Percentiles rank a stretch among this genome's conserved stretches.
phyloP scores from a whole-genome alignment of 2,329 filamentous ascomycete genomes.

The Cladobotryum mycophilum region DNA sequence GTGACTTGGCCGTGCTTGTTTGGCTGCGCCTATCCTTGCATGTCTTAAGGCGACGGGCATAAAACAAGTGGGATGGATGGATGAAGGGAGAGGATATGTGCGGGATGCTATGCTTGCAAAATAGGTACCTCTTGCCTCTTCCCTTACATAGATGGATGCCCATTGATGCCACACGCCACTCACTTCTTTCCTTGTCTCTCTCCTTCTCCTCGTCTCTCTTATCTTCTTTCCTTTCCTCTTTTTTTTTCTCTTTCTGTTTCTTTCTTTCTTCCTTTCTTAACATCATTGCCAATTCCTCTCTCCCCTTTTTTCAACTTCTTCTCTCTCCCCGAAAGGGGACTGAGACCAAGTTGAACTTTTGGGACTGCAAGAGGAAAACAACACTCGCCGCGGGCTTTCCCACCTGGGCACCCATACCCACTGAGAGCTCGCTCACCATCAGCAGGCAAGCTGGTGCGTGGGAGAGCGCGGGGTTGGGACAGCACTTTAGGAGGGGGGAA shows the following conservation, averaged over 20 bases:
- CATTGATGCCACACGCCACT: constrained; percentile 5
- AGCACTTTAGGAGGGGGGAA: too few species aligned
- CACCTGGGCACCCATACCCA: background rate
- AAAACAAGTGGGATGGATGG: too few species aligned
- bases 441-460: background rate
- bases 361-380: background rate
- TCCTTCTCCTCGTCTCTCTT: background rate
- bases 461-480: background rate
- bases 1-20: background rate
- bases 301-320: background rate
- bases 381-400: background rate
- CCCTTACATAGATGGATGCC: background rate
- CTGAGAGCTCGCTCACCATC: background rate
- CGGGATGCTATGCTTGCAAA: too few species aligned
- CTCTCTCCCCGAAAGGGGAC: background rate
- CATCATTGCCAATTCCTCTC: background rate
- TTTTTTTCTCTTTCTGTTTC: background rate
- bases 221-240: background rate
- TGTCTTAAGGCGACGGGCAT: too few species aligned
- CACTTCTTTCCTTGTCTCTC: background rate
- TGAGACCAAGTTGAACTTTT: background rate
- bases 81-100: too few species aligned
- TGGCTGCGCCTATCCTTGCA: too few species aligned
- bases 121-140: too few species aligned
- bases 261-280: background rate